Evolutionary conservation across 192 early-diverging fungal genomes (phyloP), one percentile per base, ranked within the genome.

Genomic region (Backusella mclennaniae): DNA sequence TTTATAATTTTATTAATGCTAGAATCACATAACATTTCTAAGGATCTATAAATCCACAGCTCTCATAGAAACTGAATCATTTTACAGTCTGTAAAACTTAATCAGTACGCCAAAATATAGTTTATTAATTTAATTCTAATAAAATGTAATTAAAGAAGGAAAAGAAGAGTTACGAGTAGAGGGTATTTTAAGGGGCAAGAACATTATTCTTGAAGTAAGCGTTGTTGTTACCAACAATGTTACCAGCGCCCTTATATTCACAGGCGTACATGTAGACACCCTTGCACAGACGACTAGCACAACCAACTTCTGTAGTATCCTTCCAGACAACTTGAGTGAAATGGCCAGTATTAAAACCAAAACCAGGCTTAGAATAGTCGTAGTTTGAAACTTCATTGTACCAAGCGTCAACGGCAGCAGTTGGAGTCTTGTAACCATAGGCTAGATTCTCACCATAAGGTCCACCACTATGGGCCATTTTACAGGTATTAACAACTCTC

Each of bases 281-380:
- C 15, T 75, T 42, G 67, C 85, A 83, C 1, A 0, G 36, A 5
- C 15, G 67, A 15, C 69, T 39, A 66, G 76, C 85, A 36, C 85
- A 84, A 11, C 85, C 85, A 29, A 86, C 19, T 33, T 76, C 15
- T 6, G 73, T 76, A 3, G 78, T 82, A 1, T 23, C 39, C 42
- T 79, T 76, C 78, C 83, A 86, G 9, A 84, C 82, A 1, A 84
- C 71, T 35, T 85, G 84, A 39, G 86, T 87, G 69, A 85, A 87
- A 31, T 87, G 86, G 26, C 86, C 84, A 11, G 86, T 87, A 8
- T 31, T 3, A 1, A 7, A 9, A 14, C 53, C 31, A 73, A 80
- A 83, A 9, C 84, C 81, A 36, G 84, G 84, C 0, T 73, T 74
- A 17, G 56, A 75, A 77, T 82, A 87, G 49, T 84, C 71, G 70